These are phyloP conservation scores for Didymellaceae sp. DNA, from an alignment of 2,329 filamentous ascomycete species.

Conservation along the genomic window DNA sequence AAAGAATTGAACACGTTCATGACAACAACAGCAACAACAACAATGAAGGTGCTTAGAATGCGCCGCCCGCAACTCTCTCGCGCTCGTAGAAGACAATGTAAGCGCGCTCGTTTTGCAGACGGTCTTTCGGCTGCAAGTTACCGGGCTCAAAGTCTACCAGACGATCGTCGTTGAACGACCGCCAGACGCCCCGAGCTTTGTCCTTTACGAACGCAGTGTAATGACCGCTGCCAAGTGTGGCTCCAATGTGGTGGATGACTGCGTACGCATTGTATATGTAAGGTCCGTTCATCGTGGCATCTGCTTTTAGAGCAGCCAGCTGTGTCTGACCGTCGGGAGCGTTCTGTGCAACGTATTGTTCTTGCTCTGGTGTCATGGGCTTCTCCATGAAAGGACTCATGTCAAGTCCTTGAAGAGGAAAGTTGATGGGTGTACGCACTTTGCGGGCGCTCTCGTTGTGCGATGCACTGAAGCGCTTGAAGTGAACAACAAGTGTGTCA, in stretches of 20 bases:
- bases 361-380: slow-evolving; percentile 47
- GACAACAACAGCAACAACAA: no score
- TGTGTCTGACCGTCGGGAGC: slow-evolving; percentile 36
- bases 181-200: slow-evolving; percentile 61
- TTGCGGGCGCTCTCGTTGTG: slow-evolving; percentile 67
- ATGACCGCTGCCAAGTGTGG: slow-evolving; percentile 73
- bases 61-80: slow-evolving; percentile 43
- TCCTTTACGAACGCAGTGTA: slow-evolving; percentile 72
- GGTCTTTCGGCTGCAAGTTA: slow-evolving; percentile 55
- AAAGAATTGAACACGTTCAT: slow-evolving; percentile 9
- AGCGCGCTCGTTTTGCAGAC: slow-evolving; percentile 67
- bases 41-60: slow-evolving; percentile 22
- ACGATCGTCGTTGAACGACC: slow-evolving; percentile 64
- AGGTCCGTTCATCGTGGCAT: slow-evolving; percentile 58
- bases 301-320: slow-evolving; percentile 45
- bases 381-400: slow-evolving; percentile 66
- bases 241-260: slow-evolving; percentile 78
- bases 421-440: slow-evolving; percentile 73
- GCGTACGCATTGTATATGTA: slow-evolving; percentile 87
- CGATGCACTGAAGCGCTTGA: slow-evolving; percentile 72
- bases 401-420: slow-evolving; percentile 75
- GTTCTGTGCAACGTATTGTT: slow-evolving; percentile 45
- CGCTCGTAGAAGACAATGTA: slow-evolving; percentile 70
- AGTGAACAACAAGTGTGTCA: slow-evolving; percentile 76
- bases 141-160: slow-evolving; percentile 64